Conservation (phyloP, 2,329 filamentous ascomycete species). For the Trichocomaceae sp. region DNA sequence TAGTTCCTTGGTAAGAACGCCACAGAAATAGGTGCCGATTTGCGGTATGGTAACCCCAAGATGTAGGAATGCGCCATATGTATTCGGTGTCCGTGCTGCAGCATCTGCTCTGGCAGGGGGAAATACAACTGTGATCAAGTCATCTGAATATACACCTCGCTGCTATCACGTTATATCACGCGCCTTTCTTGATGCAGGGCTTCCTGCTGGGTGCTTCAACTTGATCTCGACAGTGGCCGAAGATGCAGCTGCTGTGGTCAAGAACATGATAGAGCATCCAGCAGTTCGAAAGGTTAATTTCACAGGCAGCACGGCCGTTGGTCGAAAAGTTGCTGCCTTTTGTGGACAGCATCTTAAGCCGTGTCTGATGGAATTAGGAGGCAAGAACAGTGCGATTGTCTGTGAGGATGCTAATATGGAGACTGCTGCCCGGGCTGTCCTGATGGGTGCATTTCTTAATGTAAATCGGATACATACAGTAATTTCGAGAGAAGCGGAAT, state of each 20-base stretch:
- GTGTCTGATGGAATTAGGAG: slow-evolving; percentile 45
- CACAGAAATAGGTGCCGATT: too few relatives aligned
- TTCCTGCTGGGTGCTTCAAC: slow-evolving; percentile 40
- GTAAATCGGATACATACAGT: too few relatives aligned
- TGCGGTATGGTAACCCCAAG: too few relatives aligned
- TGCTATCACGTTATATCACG: slow-evolving; percentile 49
- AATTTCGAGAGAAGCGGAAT: too few relatives aligned
- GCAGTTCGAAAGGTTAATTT: slow-evolving; percentile 40
- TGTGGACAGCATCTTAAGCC: slow-evolving; percentile 41
- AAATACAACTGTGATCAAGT: slow-evolving; percentile 68
- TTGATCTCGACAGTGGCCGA: slow-evolving; percentile 26
- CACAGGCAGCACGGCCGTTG: slow-evolving; percentile 40
- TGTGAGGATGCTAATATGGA: slow-evolving; percentile 42
- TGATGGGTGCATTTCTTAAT: slow-evolving; percentile 47
- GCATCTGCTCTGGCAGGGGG: slow-evolving; percentile 60
- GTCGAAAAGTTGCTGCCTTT: slow-evolving; percentile 33
- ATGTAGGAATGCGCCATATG: slow-evolving; percentile 48
- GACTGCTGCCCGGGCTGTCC: slow-evolving; percentile 34
- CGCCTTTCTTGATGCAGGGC: slow-evolving; percentile 37
- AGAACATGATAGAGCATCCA: slow-evolving; percentile 32
- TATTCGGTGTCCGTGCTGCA: slow-evolving; percentile 45
- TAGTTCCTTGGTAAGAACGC: slow-evolving; percentile 84
- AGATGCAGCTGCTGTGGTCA: slow-evolving; percentile 31
- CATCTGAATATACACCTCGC: slow-evolving; percentile 59
- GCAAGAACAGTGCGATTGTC: slow-evolving; percentile 42